Evolutionary conservation across 306 rosid genomes (phyloP).

Genomic region (Hippophae gyantsensis): DNA sequence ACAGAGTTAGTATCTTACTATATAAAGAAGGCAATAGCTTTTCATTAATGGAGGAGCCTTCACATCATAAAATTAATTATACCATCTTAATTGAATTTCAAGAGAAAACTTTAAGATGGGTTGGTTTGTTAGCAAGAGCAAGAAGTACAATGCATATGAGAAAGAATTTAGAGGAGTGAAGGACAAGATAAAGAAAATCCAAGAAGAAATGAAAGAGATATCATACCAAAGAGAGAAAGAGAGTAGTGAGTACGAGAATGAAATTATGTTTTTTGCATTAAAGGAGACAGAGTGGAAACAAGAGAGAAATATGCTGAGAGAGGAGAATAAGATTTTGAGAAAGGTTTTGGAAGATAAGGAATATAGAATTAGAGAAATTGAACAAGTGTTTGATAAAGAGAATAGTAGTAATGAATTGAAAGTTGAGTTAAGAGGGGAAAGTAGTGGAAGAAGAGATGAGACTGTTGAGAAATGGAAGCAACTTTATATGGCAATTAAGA

Average conservation of each 20-base stretch:
- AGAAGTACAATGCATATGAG: conserved; percentile 19
- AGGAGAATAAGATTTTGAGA: conserved; percentile 60
- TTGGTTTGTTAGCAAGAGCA: conserved; percentile 35
- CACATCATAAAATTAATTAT: neutral
- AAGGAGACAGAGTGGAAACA: conserved; percentile 86
- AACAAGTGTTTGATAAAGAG: conserved; percentile 12
- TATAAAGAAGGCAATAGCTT: conserved; percentile 20
- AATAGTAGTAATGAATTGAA: conserved; percentile 8
- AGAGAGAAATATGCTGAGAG: conserved; percentile 64
- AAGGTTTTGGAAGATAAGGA: conserved; percentile 55
- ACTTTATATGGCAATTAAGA: conserved; percentile 75
- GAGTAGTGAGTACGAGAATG: conserved; percentile 47
- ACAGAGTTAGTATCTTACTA: conserved; percentile 12
- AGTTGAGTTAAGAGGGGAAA: conserved; percentile 64
- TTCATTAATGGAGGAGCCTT: conserved; percentile 13
- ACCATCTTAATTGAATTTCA: no score
- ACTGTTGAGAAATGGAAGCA: conserved; percentile 95
- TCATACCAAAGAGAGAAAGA: conserved; percentile 53
- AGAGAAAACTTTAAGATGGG: conserved; percentile 36
- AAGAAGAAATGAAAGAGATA: conserved; percentile 53
- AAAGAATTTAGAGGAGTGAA: conserved; percentile 35
- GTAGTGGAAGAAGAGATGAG: conserved; percentile 67
- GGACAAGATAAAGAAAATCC: conserved; percentile 44
- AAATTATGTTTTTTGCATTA: conserved; percentile 57
- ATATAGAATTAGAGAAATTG: conserved; percentile 37